Evolutionary conservation across 345 rosid genomes (phyloP), one percentile per base, ranked within the genome.

Genomic region (Noccaea caerulescens): DNA sequence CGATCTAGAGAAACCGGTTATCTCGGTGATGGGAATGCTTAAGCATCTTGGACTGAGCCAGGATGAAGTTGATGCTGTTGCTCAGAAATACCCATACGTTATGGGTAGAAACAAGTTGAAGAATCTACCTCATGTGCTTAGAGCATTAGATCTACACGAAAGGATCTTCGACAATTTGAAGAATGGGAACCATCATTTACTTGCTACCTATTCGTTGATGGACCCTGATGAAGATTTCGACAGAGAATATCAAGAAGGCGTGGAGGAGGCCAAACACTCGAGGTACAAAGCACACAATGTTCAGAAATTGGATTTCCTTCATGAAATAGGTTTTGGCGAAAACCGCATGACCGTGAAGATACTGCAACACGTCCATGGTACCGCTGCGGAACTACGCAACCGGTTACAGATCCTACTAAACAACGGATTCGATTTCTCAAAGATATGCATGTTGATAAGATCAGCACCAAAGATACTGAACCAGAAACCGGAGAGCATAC

Each of bases 291-390:
- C 33, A 16, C 90, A 87, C 51, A 68, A 81, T 12, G 63, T 75
- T 82, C 80, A 72, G 18, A 89, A 87, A 66, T n/a, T 89, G 71
- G 72, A 69, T 27, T 87, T 89, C 58, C 62, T 84, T 72, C 90
- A 80, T 45, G 75, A 70, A 42, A 72, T 89, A 66, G 96, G 92
- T 23, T 87, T 81, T 71, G 96, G 90, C 37, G 82, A 83, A 76
- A 89, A 85, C 77, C 72, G 83, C 25, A 69, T 68, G 18, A 84
- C 90, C 12, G 39, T 81, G 33, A 80, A 85, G 78, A 70, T 82
- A 6, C 61, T 89, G 51, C 63, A 43, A 52, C 50, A 72, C 30
- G 34, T 78, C 66, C 96, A 85, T 44, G 96, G 96, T 23, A 84
- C 82, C 18, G 54, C 82, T 13, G 30, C 11, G 61, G 87, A 89